Base-by-base conservation (phyloP, 2,329 filamentous ascomycete species). In the Dactylellina sp. region DNA sequence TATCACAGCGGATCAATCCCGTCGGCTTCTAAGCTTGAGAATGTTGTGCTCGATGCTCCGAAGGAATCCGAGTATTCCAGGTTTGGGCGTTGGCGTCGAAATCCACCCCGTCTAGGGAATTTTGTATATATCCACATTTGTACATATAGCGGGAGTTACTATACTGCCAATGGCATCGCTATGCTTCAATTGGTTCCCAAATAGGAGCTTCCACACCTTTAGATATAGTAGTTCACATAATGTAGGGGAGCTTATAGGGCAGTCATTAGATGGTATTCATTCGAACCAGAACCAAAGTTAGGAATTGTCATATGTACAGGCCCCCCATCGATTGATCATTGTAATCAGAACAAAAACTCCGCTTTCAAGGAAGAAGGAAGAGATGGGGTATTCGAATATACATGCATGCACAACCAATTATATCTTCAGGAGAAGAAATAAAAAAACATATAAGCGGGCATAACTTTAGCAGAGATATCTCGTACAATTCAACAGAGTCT, bases 1-100 rank as follows among this genome's bases (percentile, higher is more conserved):
- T 98, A 76, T 96, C 92, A 77, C 94, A 98, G 82, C 86, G 94
- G 83, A 81, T 97, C 81, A 98, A 98, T 82, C 94, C 94, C 70
- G 93, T 94, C 50, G 94, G 94, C 83, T 98, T 94, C 83, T 97
- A 89, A 83, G 37, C 24, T 37, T 7, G 37, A 40, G 35, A 22
- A 14, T 20, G 22, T 22, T 32, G 14, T 24, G 3, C 37, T 40
- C 37, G 37, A 5, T 32, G 28, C 28, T 5, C 9, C 28, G 28
- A 32, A 14, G 39, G 14, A 42, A 42, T 42, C 12, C 39, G 39
- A 14, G 28, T 32, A 32, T 32, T n/a, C 28, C 28, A 32, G 4
- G 4, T 32, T 32, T 32, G 28, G 28, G 9, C 5, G 5, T 32
- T 32, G 28, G 9, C 4, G 28, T 5, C 28, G 28, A 32, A 5